Evolutionary conservation across 768 basidiomycete species (phyloP), one percentile per base, ranked within the genome.

Genomic region (Termitomyces sp.): DNA sequence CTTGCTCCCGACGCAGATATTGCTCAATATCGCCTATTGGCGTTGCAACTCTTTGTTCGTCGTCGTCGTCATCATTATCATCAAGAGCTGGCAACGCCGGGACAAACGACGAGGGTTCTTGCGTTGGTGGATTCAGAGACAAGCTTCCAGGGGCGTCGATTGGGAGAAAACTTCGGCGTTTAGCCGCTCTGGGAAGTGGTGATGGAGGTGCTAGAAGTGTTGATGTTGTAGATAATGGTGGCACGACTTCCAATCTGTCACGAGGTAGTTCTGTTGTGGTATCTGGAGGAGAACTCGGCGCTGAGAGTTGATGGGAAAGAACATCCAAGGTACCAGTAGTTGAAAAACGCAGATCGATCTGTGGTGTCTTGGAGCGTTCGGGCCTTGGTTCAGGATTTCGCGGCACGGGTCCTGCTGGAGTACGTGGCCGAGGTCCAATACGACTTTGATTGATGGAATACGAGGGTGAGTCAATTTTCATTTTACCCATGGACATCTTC

Each of bases 401-500:
- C 46, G 68, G 62, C 19, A 62, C 57, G 47, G 70, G 58, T 49
- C 65, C 69, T 62, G 56, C 58, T 28, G 72, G 64, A 31, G 70
- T 71, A 50, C 73, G 70, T 48, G 73, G 68, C 52, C 65, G 63
- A 6, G 68, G 59, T 44, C 62, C 68, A 49, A 58, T 63, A 61
- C 64, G 73, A 58, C 62, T 70, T 64, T 60, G 71, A 55, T 62
- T 70, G 63, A 71, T 72, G 41, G 70, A 73, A 10, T 73, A 68
- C 6, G 78, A 65, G 30, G 84, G 78, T 15, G 79, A 70, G 47
- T 91, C 90, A n/a, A 73, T 61, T 64, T 84, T 84, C 75, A 96
- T 87, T 70, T 89, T 92, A 14, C 93, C 88, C 92, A 95, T 96
- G 6, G 94, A 96, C 94, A 98, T 97, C 75, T 98, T 98, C 75